These are phyloP conservation scores for Dactylellina cionopaga DNA, from an alignment of 2,329 filamentous ascomycete species.

Conservation along the genomic window DNA sequence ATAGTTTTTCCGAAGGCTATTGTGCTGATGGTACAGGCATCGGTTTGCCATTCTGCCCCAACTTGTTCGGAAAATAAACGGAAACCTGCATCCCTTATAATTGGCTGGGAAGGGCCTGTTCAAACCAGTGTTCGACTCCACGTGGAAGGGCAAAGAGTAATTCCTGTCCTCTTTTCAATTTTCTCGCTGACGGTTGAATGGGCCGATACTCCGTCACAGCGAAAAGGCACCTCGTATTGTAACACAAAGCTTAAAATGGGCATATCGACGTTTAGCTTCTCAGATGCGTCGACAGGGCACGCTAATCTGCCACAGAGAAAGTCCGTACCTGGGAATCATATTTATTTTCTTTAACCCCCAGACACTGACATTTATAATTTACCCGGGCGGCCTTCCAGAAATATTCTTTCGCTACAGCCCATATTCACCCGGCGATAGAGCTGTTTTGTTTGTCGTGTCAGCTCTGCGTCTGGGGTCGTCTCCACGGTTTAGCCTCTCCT, in stretches of 20 bases:
- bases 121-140: slow-evolving; percentile 20
- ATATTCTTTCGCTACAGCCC: slow-evolving; percentile 36
- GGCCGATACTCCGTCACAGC: slow-evolving; percentile 35
- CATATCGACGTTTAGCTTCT: too few relatives aligned
- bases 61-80: slow-evolving; percentile 51
- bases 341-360: slow-evolving; percentile 38
- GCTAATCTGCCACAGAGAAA: slow-evolving; percentile 40
- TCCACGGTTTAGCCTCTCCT: slow-evolving; percentile 7
- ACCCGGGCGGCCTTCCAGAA: slow-evolving; percentile 49
- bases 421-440: not conserved
- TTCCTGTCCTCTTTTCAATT: too few relatives aligned
- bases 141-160: slow-evolving; percentile 25
- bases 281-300: slow-evolving; percentile 37
- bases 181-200: slow-evolving; percentile 32
- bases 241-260: slow-evolving; percentile 31
- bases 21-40: slow-evolving; percentile 35
- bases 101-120: slow-evolving; percentile 40
- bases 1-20: slow-evolving; percentile 53
- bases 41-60: slow-evolving; percentile 12
- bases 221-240: slow-evolving; percentile 45
- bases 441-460: not conserved
- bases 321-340: slow-evolving; percentile 42
- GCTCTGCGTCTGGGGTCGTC: not conserved
- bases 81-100: slow-evolving; percentile 46
- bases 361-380: slow-evolving; percentile 14